Percentiles rank a stretch among this genome's conserved stretches.
Evolutionary conservation across 1,139 yeast genomes (phyloP).

Genomic region (Nakaseomyces glabratus): DNA sequence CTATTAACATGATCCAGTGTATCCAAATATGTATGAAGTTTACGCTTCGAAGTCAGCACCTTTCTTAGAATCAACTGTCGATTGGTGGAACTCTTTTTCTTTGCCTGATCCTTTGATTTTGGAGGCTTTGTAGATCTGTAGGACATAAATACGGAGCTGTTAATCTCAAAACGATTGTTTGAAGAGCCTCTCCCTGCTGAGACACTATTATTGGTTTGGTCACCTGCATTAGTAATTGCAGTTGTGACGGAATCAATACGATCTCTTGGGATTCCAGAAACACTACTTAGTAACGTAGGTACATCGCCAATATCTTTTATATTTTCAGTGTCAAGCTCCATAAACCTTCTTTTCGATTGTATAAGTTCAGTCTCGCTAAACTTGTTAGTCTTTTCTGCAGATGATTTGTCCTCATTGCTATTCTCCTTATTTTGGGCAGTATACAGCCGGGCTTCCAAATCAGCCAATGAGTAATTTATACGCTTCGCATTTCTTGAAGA

Average conservation of each 20-base stretch:
- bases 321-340: slow-evolving; percentile 31
- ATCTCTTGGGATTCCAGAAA: slow-evolving; percentile 27
- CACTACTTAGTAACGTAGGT: slow-evolving; percentile 24
- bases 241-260: slow-evolving; percentile 23
- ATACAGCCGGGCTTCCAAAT: slow-evolving; percentile 28
- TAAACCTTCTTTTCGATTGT: slow-evolving; percentile 27
- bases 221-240: slow-evolving; percentile 4
- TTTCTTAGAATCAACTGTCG: slow-evolving; percentile 28
- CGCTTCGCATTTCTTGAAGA: slow-evolving; percentile 24
- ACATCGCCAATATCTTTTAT: slow-evolving; percentile 23
- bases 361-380: slow-evolving; percentile 26
- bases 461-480: slow-evolving; percentile 30
- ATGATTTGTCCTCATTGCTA: slow-evolving; percentile 8
- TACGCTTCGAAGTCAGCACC: slow-evolving; percentile 25
- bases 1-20: slow-evolving; percentile 26
- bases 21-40: slow-evolving; percentile 28
- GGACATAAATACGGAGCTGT: slow-evolving; percentile 23
- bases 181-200: slow-evolving; percentile 13
- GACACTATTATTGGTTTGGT: slow-evolving; percentile 8
- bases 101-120: slow-evolving; percentile 12
- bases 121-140: slow-evolving; percentile 31
- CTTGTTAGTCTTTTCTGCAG: slow-evolving; percentile 13
- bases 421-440: slow-evolving; percentile 13
- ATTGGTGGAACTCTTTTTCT: slow-evolving; percentile 26
- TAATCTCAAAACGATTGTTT: slow-evolving; percentile 25